phyloP scores from a whole-genome alignment of 441 rosid species.

The Dalechampia spathulata region DNA sequence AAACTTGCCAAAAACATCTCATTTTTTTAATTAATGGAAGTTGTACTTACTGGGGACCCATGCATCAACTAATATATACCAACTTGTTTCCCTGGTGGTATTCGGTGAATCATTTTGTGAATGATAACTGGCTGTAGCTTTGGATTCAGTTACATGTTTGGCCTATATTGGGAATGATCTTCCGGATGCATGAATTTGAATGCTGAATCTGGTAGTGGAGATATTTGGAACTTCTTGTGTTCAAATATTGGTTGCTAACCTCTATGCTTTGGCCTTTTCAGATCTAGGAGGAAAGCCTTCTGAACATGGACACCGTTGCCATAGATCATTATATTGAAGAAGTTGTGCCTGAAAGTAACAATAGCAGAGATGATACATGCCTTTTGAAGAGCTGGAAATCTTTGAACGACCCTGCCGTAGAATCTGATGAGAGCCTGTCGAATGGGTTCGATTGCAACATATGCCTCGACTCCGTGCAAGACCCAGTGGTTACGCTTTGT shows the following conservation, averaged over 20 bases:
- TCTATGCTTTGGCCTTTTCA: constrained; percentile 3
- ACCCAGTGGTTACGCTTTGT: no score
- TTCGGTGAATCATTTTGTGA: background rate
- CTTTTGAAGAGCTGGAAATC: constrained; percentile 37
- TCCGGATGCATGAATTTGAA: no score
- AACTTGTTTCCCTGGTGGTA: background rate
- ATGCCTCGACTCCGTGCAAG: constrained; percentile 72
- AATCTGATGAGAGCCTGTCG: constrained; percentile 26
- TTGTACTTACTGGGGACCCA: no score
- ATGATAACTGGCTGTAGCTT: no score
- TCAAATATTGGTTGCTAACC: background rate
- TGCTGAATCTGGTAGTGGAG: background rate
- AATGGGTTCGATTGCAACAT: constrained; percentile 86
- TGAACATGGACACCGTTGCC: constrained; percentile 23
- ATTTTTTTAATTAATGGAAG: no score
- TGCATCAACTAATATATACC: background rate
- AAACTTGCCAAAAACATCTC: background rate
- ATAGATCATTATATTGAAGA: constrained; percentile 40
- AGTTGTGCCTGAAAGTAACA: constrained; percentile 14
- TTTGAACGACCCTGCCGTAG: constrained; percentile 11
- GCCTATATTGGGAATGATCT: no score
- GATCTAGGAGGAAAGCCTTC: constrained; percentile 12
- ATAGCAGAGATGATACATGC: constrained; percentile 16
- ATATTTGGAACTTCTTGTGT: no score
- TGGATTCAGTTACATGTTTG: no score